Conservation (phyloP, 2,329 filamentous ascomycete genomes). For the Colletotrichum sp. region DNA sequence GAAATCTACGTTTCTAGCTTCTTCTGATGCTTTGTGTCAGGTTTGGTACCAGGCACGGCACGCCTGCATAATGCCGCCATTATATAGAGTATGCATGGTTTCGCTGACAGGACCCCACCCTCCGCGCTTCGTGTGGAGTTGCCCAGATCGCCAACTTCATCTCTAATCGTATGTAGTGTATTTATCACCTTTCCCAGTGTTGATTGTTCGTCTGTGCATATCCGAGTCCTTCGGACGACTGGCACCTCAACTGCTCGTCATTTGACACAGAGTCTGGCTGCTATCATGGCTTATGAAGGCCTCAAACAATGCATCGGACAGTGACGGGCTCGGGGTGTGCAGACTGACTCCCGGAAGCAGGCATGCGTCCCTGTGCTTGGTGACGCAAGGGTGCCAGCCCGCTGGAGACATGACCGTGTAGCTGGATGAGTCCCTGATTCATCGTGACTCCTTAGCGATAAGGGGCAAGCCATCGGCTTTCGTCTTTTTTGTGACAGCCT, state of each 20-base stretch:
- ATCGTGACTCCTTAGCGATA: neutral
- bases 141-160: neutral
- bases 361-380: neutral
- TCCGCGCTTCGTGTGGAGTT: neutral
- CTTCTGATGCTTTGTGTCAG: neutral
- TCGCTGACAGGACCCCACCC: neutral
- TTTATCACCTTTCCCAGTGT: neutral
- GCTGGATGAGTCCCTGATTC: neutral
- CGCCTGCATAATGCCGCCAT: neutral
- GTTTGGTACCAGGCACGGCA: neutral
- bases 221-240: neutral
- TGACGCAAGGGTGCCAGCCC: neutral
- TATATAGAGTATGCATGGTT: neutral
- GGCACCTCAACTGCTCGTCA: neutral
- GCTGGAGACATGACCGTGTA: neutral
- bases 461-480: neutral
- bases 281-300: neutral
- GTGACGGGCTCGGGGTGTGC: neutral
- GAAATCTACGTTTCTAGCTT: neutral
- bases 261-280: neutral
- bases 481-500: conserved; percentile 31
- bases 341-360: neutral
- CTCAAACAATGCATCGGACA: neutral
- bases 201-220: neutral
- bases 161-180: neutral